phyloP scores from a whole-genome alignment of 2,329 filamentous ascomycete species.

The Geoglossum cookeanum region DNA sequence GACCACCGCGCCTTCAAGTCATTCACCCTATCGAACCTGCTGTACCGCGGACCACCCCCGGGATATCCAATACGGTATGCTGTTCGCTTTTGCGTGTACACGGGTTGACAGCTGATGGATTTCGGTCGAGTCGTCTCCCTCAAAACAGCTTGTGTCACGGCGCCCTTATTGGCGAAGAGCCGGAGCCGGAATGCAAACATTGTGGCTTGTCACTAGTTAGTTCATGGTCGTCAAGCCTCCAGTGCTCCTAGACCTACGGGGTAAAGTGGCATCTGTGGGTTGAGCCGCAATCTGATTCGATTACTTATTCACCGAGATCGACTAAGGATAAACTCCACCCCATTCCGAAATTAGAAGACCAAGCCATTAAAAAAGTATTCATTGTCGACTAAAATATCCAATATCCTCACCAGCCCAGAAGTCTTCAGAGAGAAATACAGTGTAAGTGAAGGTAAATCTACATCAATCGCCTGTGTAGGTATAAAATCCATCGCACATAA shows the following conservation, averaged over 20 bases:
- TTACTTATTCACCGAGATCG: neutral
- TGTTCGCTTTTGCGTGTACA: neutral
- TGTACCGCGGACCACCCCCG: conserved; percentile 3
- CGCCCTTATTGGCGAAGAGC: neutral
- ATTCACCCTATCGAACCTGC: conserved; percentile 1
- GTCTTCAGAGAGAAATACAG: neutral
- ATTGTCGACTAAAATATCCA: neutral
- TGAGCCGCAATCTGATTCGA: neutral
- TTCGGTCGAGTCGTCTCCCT: neutral
- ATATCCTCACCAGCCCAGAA: neutral
- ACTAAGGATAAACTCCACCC: neutral
- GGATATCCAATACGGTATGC: neutral
- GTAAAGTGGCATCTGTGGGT: too few relatives aligned
- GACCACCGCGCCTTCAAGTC: conserved; percentile 1
- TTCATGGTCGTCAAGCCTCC: too few relatives aligned
- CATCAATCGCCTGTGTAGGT: neutral
- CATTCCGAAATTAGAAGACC: too few relatives aligned
- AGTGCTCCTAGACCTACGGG: too few relatives aligned
- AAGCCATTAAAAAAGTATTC: neutral
- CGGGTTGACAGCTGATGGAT: neutral
- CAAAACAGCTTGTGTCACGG: neutral
- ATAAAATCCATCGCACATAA: neutral
- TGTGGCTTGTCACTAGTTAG: neutral
- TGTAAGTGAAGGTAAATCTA: neutral
- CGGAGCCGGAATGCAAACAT: neutral